Evolutionary conservation across 371 early-diverging fungal genomes (phyloP).

Genomic region (Mucor circinelloides): DNA sequence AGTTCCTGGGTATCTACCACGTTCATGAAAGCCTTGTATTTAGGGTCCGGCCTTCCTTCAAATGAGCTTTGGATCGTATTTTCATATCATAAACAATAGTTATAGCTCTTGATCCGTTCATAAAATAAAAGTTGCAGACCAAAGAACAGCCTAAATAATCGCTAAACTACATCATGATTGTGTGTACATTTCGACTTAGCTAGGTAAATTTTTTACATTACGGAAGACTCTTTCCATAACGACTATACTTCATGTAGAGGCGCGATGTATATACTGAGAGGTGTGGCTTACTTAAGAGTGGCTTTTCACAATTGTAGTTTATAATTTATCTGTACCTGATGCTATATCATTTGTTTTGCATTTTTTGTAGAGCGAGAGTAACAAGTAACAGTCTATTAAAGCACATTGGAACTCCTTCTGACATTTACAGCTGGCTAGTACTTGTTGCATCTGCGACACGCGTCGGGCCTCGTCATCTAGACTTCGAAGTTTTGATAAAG

Average conservation of each 20-base stretch:
- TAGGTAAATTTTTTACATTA: not conserved
- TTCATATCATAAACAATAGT: not conserved
- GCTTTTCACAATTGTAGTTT: not conserved
- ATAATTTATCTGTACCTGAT: not conserved
- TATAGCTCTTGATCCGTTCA: not conserved
- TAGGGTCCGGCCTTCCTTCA: no score
- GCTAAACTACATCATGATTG: no score
- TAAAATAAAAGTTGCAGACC: no score
- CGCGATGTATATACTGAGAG: not conserved
- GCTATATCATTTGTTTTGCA: not conserved
- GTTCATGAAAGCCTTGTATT: not conserved
- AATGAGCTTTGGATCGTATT: not conserved
- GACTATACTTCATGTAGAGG: not conserved
- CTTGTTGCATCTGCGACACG: conserved; percentile 4
- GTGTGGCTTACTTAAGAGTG: no score
- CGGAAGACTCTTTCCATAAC: not conserved
- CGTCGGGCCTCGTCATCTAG: conserved; percentile 19
- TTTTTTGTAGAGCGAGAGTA: not conserved
- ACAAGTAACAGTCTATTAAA: not conserved
- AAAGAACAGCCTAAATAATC: no score
- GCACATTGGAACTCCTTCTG: not conserved
- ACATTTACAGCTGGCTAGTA: not conserved
- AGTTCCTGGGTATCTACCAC: not conserved
- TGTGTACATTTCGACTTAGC: no score
- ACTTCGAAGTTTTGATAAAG: not conserved